Conservation (phyloP, 2,329 filamentous ascomycete genomes). For the Sphaceloma murrayae region DNA sequence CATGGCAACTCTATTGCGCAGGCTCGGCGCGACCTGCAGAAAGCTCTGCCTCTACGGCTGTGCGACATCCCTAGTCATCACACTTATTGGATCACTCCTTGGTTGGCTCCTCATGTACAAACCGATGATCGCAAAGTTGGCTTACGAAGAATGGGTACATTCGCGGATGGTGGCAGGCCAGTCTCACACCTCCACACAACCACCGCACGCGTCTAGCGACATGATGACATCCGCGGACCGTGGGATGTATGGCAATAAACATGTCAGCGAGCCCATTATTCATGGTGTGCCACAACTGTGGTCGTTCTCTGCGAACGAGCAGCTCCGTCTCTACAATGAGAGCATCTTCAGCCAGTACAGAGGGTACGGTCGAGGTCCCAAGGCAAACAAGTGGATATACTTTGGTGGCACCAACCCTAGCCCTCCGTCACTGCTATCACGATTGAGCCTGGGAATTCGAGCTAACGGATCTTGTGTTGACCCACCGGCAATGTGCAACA, state of each 20-base stretch:
- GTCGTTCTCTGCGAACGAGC: not conserved
- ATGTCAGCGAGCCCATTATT: conserved; percentile 10
- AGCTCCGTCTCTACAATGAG: not conserved
- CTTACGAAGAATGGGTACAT: too few species aligned
- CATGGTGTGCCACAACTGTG: conserved; percentile 2
- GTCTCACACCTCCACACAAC: too few species aligned
- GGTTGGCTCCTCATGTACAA: not conserved
- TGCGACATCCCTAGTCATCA: not conserved
- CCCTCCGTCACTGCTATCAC: not conserved
- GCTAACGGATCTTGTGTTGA: conserved; percentile 13
- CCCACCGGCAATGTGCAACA: conserved; percentile 1
- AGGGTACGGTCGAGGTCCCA: not conserved
- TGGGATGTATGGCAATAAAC: too few species aligned
- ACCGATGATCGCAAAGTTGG: too few species aligned
- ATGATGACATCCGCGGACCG: too few species aligned
- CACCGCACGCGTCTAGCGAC: too few species aligned
- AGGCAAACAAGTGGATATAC: conserved; percentile 4
- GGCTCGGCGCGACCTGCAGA: not conserved
- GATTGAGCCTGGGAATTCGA: not conserved
- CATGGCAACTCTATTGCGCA: not conserved
- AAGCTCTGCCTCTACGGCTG: not conserved
- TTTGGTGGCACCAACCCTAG: conserved; percentile 12
- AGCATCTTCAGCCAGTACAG: not conserved
- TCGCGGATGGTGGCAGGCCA: too few species aligned
- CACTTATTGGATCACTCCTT: not conserved